A percentile compares a stretch with the other conserved stretches of the same genome.
phyloP scores from a whole-genome alignment of 2,329 filamentous ascomycete species.

The Metarhizium rileyi region DNA sequence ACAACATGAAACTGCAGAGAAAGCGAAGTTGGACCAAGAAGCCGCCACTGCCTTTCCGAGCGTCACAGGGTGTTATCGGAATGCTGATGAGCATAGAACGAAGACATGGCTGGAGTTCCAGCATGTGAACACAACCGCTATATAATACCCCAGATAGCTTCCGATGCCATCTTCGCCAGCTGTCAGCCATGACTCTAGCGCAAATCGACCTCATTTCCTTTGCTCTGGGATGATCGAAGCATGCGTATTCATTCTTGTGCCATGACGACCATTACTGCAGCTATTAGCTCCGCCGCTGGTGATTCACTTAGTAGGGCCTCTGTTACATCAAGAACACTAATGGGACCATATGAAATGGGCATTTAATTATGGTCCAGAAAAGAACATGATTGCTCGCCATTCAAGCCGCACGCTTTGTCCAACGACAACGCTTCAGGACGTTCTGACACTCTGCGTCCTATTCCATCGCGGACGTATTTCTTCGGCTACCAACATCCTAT shows the following conservation, averaged over 20 bases:
- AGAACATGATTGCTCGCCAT: not conserved
- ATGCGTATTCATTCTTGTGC: not conserved
- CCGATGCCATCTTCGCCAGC: not conserved
- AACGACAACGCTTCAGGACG: not conserved
- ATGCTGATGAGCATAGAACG: slow-evolving; percentile 27
- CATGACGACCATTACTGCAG: no score
- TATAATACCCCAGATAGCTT: not conserved
- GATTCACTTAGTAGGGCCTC: no score
- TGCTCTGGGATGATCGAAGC: not conserved
- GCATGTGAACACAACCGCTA: slow-evolving; percentile 10
- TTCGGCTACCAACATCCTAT: no score
- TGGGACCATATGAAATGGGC: not conserved
- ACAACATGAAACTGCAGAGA: slow-evolving; percentile 38
- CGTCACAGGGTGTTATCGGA: slow-evolving; percentile 26
- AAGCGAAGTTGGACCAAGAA: slow-evolving; percentile 32
- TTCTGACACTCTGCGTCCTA: not conserved
- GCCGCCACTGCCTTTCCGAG: slow-evolving; percentile 32
- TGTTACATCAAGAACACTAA: not conserved
- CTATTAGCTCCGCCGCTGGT: no score
- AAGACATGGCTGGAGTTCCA: slow-evolving; percentile 26
- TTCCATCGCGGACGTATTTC: not conserved
- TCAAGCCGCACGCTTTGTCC: not conserved
- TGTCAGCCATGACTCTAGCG: not conserved
- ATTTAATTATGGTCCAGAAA: not conserved
- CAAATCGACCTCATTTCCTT: not conserved